Base-by-base conservation (phyloP, 257 asterid genomes). In the Capsicum baccatum region DNA sequence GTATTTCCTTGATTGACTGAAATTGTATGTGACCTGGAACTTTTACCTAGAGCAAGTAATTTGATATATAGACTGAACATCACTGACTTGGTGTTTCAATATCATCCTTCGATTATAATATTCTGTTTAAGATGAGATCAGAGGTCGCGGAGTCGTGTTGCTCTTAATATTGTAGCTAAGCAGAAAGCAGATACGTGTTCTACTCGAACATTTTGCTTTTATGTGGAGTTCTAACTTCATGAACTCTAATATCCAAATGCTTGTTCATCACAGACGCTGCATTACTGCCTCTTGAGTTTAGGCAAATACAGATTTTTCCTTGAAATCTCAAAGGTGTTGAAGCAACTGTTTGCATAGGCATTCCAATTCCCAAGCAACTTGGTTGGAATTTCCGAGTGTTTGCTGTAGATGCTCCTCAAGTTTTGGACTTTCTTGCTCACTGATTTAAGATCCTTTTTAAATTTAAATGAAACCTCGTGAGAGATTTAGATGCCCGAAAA, bases 1-100 rank as follows among this genome's bases (percentile, higher is more conserved):
- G 6, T 47, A 17, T 47, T 71, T 54, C 64, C 63, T 76, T 76
- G 63, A 76, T 76, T 15, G 7, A 14, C 63, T 76, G 81, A 76
- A 76, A 26, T 74, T 50, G 17, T 14, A 52, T 14, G 64, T 78
- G 82, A 76, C 48, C 19, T 52, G 47, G 47, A 76, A 76, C 63
- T 76, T 15, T 21, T 76, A 19, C 39, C 11, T 9, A 21, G 9
- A 52, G 21, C 64, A 16, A 54, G 33, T 26, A 54, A 26, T 8
- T 39, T 54, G 82, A 78, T 54, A 78, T 14, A 33, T 74, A 74
- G 4, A 71, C 11, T 19, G 59, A n/a, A 19, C 42, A 19, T 74
- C 42, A 21, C 5, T 21, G 3, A 11, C 59, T 47, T 2, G 42
- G 42, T 26, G 52, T 70, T 73, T 47, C 47, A 21, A 21, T 50